phyloP scores from a whole-genome alignment of 768 basidiomycete species.

The Tulasnella sp. region DNA sequence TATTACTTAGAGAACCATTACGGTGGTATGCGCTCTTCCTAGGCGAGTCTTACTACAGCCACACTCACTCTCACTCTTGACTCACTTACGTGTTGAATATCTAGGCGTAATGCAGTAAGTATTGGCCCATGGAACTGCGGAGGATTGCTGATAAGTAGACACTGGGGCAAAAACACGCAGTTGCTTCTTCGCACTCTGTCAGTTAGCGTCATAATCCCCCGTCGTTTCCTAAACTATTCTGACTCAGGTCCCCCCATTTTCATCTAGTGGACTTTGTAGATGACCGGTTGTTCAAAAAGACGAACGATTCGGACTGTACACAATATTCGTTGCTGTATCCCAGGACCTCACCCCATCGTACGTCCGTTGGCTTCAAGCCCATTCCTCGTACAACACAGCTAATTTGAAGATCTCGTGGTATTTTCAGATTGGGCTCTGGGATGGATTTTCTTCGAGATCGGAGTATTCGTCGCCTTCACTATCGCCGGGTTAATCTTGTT shows the following conservation, averaged over 20 bases:
- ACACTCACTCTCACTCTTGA: constrained; percentile 20
- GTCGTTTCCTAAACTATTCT: neutral
- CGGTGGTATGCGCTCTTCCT: constrained; percentile 77
- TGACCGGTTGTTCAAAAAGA: constrained; percentile 89
- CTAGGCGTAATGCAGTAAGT: constrained; percentile 60
- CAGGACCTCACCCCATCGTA: constrained; percentile 58
- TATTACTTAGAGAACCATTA: constrained; percentile 50
- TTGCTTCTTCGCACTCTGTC: constrained; percentile 79
- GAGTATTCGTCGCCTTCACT: constrained; percentile 62
- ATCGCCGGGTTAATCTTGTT: constrained; percentile 75
- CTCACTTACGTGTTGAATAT: constrained; percentile 17
- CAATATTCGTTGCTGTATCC: constrained; percentile 76
- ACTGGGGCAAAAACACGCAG: too few relatives aligned
- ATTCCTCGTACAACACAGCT: neutral
- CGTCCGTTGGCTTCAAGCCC: constrained; percentile 21
- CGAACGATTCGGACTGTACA: constrained; percentile 85
- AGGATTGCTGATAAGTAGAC: too few relatives aligned
- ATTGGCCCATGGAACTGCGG: too few relatives aligned
- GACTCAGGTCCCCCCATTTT: neutral
- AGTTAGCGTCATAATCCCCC: constrained; percentile 23
- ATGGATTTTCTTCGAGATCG: constrained; percentile 74
- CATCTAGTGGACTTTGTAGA: constrained; percentile 80
- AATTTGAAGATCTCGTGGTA: neutral
- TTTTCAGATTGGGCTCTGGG: constrained; percentile 67
- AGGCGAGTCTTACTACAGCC: constrained; percentile 29